These are phyloP conservation scores for Lasiosphaeria miniovina DNA, from an alignment of 495 filamentous ascomycete species.

Conservation along the genomic window DNA sequence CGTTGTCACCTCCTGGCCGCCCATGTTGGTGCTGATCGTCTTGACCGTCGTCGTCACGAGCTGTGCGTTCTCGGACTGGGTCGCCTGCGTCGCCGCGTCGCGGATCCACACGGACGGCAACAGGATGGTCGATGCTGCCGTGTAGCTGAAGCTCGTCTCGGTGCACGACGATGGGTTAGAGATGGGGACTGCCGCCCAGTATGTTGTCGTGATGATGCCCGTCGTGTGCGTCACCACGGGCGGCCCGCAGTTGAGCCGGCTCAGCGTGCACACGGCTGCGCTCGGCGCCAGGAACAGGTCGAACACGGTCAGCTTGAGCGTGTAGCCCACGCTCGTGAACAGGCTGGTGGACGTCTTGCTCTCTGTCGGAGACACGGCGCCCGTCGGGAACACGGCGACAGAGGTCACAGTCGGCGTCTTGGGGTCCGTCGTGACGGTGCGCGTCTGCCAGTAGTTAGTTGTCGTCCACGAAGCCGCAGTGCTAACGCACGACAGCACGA, in stretches of 20 bases:
- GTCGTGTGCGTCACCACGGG: not conserved
- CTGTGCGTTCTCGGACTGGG: constrained; percentile 2
- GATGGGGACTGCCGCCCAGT: constrained; percentile 7
- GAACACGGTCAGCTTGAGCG: constrained; percentile 3
- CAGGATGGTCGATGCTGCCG: not conserved
- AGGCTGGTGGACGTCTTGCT: constrained; percentile 8
- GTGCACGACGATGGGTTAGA: constrained; percentile 4
- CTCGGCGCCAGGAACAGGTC: constrained; percentile 4
- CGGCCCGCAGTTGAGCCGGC: constrained; percentile 1
- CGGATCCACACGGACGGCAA: constrained; percentile 1
- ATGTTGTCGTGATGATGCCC: constrained; percentile 9
- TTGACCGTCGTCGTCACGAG: constrained; percentile 1
- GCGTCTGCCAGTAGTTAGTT: constrained; percentile 6
- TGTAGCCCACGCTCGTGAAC: constrained; percentile 3
- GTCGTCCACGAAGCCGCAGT: constrained; percentile 1
- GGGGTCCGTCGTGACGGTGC: not conserved
- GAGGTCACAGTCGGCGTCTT: not conserved
- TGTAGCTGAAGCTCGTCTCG: constrained; percentile 4
- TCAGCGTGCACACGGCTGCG: constrained; percentile 3
- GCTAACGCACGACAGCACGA: not conserved
- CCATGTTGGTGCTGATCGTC: constrained; percentile 7
- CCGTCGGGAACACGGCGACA: constrained; percentile 6
- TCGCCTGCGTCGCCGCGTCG: constrained; percentile 1
- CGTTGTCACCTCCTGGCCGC: constrained; percentile 7
- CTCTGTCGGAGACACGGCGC: not conserved